Evolutionary conservation across 768 basidiomycete species (phyloP).

Genomic region (Suillus subaureus): DNA sequence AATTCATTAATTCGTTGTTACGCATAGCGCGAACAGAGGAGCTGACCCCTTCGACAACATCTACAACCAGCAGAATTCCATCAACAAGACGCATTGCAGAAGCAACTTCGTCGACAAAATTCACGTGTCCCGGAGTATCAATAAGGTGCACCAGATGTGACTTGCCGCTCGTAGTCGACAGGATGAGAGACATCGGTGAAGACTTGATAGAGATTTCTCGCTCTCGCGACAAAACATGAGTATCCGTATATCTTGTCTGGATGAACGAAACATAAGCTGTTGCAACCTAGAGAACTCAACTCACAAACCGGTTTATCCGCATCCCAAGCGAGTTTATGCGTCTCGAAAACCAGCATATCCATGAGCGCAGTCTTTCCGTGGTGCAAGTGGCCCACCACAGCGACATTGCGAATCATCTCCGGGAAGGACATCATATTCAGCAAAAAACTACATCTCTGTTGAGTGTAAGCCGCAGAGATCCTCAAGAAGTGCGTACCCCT

Average conservation of each 20-base stretch:
- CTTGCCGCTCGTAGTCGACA: slow-evolving; percentile 85
- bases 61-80: slow-evolving; percentile 91
- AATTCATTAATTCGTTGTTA: slow-evolving; percentile 15
- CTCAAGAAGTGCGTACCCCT: slow-evolving; percentile 61
- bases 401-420: slow-evolving; percentile 95
- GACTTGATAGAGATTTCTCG: slow-evolving; percentile 96
- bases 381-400: slow-evolving; percentile 94
- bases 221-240: slow-evolving; percentile 84
- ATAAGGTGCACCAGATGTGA: slow-evolving; percentile 92
- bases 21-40: background rate
- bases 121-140: slow-evolving; percentile 98
- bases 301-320: slow-evolving; percentile 80
- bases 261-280: slow-evolving; percentile 22
- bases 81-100: slow-evolving; percentile 84
- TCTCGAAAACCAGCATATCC: slow-evolving; percentile 98
- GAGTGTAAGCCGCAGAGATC: slow-evolving; percentile 9
- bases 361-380: slow-evolving; percentile 97
- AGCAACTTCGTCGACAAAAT: slow-evolving; percentile 98
- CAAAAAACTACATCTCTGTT: slow-evolving; percentile 64
- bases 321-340: slow-evolving; percentile 94
- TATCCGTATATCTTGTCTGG: slow-evolving; percentile 95
- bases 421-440: slow-evolving; percentile 90
- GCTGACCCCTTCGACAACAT: slow-evolving; percentile 93
- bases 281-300: slow-evolving; percentile 14
- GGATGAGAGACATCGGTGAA: slow-evolving; percentile 91